Evolutionary conservation across 768 basidiomycete genomes (phyloP), one percentile per base, ranked within the genome.

Genomic region (Butyriboletus loyo): DNA sequence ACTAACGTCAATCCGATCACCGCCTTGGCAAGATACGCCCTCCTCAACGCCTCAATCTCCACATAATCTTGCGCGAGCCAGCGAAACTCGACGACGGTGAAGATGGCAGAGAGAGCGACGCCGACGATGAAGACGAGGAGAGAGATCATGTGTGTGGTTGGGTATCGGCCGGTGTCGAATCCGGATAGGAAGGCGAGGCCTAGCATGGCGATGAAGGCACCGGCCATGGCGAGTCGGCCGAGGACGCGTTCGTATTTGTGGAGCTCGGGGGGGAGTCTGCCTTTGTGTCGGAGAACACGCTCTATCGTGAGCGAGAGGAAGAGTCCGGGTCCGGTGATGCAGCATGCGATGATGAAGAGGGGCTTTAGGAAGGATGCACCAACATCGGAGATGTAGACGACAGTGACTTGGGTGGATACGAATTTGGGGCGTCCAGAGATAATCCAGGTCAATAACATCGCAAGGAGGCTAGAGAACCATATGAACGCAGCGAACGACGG

Each of bases 301-400:
- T 90, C 86, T 28, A 84, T 61, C 5, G 75, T 57, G 25, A 90
- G 76, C 8, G 81, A 79, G 43, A 84, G 68, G 59, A 86, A 70
- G 67, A 91, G 87, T 0, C 76, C 72, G 3, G 79, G 67, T 7
- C 78, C 83, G 2, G 89, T 88, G 52, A 89, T 77, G 35, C 74
- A 71, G 58, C 83, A 85, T 7, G 83, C 84, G 15, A 77, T 73
- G 45, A 91, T 73, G 61, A 92, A 92, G 34, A 91, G 75, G 4
- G 89, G 89, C 64, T 91, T 90, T 39, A 91, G 72, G 46, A 77
- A 73, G 57, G 77, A 78, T 19, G 89, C 88, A n/a, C 85, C 88
- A 32, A 90, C 69, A 60, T 91, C 87, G 37, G 86, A 88, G 43
- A 91, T 89, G 67, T 86, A 89, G n/a, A 83, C 81, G 46, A 89